phyloP scores from a whole-genome alignment of 2,329 filamentous ascomycete genomes.

The Pestalotiopsis fici region DNA sequence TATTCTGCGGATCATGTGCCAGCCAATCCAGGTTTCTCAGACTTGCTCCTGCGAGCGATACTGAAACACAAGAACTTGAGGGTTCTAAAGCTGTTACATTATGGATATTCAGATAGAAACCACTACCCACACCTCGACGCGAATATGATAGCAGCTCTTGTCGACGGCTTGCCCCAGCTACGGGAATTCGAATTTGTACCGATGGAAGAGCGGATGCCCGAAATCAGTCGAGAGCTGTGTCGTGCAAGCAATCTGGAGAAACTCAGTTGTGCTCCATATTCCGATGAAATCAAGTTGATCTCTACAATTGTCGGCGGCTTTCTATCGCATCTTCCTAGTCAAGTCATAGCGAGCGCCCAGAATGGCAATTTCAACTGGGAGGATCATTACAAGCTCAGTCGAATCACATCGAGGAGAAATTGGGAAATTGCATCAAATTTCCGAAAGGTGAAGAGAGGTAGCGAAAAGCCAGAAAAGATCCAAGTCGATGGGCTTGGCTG shows the following conservation, averaged over 20 bases:
- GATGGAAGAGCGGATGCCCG: neutral
- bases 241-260: neutral
- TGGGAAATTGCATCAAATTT: constrained; percentile 10
- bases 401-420: neutral
- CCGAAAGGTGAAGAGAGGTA: neutral
- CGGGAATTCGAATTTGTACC: constrained; percentile 8
- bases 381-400: constrained; percentile 4
- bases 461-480: neutral
- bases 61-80: constrained; percentile 6
- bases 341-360: neutral
- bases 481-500: neutral
- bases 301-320: neutral
- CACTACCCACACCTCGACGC: neutral
- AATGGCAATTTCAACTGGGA: constrained; percentile 8
- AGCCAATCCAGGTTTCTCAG: neutral
- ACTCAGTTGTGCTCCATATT: neutral
- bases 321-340: neutral
- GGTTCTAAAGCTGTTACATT: neutral
- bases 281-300: neutral
- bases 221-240: neutral
- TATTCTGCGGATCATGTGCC: neutral
- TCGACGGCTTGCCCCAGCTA: constrained; percentile 8
- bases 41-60: constrained; percentile 2
- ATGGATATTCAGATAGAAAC: neutral
- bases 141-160: neutral